Evolutionary conservation across 2,329 filamentous ascomycete species (phyloP), one percentile per base, ranked within the genome.

Genomic region (Ophiobolus disseminans): DNA sequence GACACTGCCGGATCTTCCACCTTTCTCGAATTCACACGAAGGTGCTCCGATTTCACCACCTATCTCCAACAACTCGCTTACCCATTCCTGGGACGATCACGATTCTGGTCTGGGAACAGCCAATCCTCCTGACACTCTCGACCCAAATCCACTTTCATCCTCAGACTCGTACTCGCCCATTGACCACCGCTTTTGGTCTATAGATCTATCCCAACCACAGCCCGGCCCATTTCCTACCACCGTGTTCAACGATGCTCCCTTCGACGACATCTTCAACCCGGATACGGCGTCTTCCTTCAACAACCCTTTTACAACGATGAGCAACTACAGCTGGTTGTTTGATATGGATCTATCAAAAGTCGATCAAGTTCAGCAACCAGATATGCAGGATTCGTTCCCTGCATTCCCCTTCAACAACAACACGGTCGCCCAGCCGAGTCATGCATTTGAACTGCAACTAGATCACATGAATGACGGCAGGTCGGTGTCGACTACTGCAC

Each of bases 251-350:
- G 64, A 70, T 67, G 63, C 70, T 14, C 68, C 72, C 13, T 81
- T 80, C 56, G 80, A 82, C 41, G 80, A 85, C 40, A 76, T 81
- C 25, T 85, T 86, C 58, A 80, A 80, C 47, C 78, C 83, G 35
- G 83, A 86, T 60, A 86, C 83, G 41, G 83, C 83, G 22, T 84
- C 79, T 59, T 85, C 83, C 0, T 86, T 86, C 63, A 86, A 86
- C 45, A 84, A 85, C 71, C 84, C 84, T 4, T 86, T 84, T 64
- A 85, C 84, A 2, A 85, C 84, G 1, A 82, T 82, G 50, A 76
- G 76, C 53, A 84, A 86, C 46, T 86, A 86, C 60, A 83, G 82
- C 48, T 86, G 84, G 83, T 63, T 86, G 2, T 86, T 86, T 57
- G 79, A 82, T 35, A 65, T 81, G 46, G 73, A 77, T 43, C 61